phyloP scores from a whole-genome alignment of 2,329 filamentous ascomycete genomes.

The Helicocarpus griseus region DNA sequence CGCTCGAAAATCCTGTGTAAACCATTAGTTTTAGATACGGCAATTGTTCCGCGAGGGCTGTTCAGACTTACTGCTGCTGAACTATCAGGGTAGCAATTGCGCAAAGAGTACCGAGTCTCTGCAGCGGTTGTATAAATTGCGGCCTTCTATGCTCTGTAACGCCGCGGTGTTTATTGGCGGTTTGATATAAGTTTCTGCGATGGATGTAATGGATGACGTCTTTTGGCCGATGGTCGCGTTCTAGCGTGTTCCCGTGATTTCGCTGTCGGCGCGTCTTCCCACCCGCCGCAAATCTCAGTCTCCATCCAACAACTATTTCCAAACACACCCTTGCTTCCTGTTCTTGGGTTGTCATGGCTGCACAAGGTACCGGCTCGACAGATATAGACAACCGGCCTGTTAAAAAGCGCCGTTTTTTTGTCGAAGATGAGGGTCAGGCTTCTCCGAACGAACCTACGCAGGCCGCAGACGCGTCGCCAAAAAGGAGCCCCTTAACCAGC shows the following conservation, averaged over 20 bases:
- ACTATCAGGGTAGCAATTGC: background rate
- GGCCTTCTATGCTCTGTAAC: background rate
- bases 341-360: background rate
- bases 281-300: background rate
- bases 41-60: too few species aligned
- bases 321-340: background rate
- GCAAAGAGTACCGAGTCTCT: too few species aligned
- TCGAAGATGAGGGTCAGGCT: conserved; percentile 34
- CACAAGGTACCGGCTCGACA: conserved; percentile 24
- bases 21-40: too few species aligned
- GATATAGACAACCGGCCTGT: conserved; percentile 44
- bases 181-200: conserved; percentile 3
- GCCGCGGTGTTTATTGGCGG: background rate
- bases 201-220: too few species aligned
- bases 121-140: background rate
- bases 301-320: background rate
- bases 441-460: background rate
- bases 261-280: conserved; percentile 3
- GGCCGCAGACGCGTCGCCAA: conserved; percentile 5
- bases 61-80: too few species aligned
- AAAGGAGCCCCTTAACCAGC: background rate
- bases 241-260: conserved; percentile 7
- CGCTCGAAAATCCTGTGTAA: too few species aligned
- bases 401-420: conserved; percentile 56
- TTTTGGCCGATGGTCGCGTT: background rate